These are phyloP conservation scores for Cladosporium sp. DNA, from an alignment of 2,329 filamentous ascomycete genomes.

Conservation along the genomic window DNA sequence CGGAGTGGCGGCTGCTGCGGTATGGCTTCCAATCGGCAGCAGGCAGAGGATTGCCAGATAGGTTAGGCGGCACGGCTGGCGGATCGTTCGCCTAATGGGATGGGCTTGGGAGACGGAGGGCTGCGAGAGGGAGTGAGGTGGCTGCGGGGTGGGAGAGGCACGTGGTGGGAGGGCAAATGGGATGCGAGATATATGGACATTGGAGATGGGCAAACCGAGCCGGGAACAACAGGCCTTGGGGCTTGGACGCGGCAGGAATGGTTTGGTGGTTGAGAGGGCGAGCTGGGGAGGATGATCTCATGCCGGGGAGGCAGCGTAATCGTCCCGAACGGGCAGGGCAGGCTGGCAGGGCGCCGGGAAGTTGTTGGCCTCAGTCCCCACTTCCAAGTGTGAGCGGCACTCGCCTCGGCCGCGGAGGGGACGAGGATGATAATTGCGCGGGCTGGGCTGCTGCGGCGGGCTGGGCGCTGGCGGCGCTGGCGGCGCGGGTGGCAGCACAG, in stretches of 20 bases:
- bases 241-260: neutral
- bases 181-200: neutral
- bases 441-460: too few species aligned
- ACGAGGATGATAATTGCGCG: neutral
- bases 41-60: constrained; percentile 1
- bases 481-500: too few species aligned
- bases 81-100: constrained; percentile 10
- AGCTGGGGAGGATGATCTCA: constrained; percentile 9
- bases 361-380: neutral
- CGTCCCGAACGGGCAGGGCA: too few species aligned
- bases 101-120: neutral
- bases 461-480: too few species aligned
- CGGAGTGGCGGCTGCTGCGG: constrained; percentile 5
- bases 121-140: neutral
- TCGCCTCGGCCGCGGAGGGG: neutral
- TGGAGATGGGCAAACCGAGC: constrained; percentile 1
- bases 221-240: neutral
- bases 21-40: constrained; percentile 8
- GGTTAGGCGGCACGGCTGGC: constrained; percentile 1
- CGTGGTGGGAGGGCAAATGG: neutral
- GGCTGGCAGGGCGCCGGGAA: too few species aligned
- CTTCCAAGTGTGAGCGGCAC: neutral
- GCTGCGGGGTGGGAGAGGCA: neutral
- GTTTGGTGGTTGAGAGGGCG: neutral
- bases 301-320: neutral